phyloP scores from a whole-genome alignment of 176 grass and related monocot genomes.

The Saccharum officinarum region DNA sequence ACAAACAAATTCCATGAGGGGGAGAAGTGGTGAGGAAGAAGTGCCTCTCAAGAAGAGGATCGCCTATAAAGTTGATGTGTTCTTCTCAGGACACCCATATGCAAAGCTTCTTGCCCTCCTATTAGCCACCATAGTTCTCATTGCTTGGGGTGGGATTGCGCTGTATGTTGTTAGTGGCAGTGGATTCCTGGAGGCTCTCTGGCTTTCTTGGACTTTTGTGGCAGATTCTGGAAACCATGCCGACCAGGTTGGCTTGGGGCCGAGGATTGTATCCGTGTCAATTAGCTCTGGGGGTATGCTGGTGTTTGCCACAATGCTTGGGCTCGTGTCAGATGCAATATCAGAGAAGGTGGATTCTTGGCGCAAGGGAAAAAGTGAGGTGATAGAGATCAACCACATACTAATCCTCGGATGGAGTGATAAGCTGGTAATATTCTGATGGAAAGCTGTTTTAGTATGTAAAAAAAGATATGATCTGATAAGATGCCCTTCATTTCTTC shows the following conservation, averaged over 20 bases:
- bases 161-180: conserved; percentile 67
- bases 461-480: neutral
- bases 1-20: conserved; percentile 19
- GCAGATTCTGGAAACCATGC: conserved; percentile 98
- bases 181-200: conserved; percentile 85
- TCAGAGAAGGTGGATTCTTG: conserved; percentile 99
- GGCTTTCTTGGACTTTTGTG: conserved; percentile 99
- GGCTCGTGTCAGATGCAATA: conserved; percentile 99
- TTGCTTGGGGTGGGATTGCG: conserved; percentile 77
- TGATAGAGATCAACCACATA: conserved; percentile 97
- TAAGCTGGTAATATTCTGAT: conserved; percentile 72
- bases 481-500: neutral
- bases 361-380: conserved; percentile 96
- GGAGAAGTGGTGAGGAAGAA: conserved; percentile 54
- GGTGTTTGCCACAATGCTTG: conserved; percentile 96
- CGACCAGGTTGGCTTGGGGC: conserved; percentile 80
- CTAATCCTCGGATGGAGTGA: conserved; percentile 99
- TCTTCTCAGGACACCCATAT: conserved; percentile 95
- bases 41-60: conserved; percentile 89
- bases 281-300: conserved; percentile 96
- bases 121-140: conserved; percentile 77
- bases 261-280: conserved; percentile 84
- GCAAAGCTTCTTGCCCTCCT: conserved; percentile 92
- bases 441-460: conserved; percentile 26
- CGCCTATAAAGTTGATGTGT: conserved; percentile 87